Evolutionary conservation across 1,284 basidiomycete species (phyloP).

Genomic region (Amylostereum chailletii): DNA sequence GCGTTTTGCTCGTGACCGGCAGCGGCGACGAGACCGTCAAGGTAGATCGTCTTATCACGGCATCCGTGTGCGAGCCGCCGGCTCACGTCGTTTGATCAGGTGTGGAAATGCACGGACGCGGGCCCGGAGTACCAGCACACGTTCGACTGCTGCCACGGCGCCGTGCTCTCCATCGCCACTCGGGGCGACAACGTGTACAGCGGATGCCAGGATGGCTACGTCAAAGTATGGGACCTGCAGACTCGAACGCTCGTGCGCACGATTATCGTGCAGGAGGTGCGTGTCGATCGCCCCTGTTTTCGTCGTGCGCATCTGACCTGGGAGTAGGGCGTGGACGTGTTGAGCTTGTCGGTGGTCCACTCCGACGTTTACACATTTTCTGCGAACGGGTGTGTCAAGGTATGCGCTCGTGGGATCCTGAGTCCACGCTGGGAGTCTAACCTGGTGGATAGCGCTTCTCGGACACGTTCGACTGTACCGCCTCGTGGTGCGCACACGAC

Average conservation of each 20-base stretch:
- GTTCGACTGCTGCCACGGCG: slow-evolving; percentile 58
- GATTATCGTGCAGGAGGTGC: slow-evolving; percentile 77
- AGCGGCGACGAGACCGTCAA: slow-evolving; percentile 88
- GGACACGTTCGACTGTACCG: slow-evolving; percentile 74
- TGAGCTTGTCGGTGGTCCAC: slow-evolving; percentile 69
- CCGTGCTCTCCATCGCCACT: slow-evolving; percentile 73
- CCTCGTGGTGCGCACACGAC: slow-evolving; percentile 73
- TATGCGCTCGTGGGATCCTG: slow-evolving; percentile 17
- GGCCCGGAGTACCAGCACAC: slow-evolving; percentile 46
- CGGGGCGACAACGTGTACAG: slow-evolving; percentile 81
- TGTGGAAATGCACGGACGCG: slow-evolving; percentile 62
- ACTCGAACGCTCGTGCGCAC: slow-evolving; percentile 81
- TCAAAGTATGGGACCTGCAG: slow-evolving; percentile 88
- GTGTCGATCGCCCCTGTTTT: slow-evolving; percentile 7
- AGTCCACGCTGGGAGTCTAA: slow-evolving; percentile 3
- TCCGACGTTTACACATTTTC: slow-evolving; percentile 79
- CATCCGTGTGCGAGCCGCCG: slow-evolving; percentile 84
- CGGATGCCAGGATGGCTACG: slow-evolving; percentile 89
- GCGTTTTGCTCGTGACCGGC: slow-evolving; percentile 66
- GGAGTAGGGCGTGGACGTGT: slow-evolving; percentile 60
- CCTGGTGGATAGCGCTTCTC: slow-evolving; percentile 56
- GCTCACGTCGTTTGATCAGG: slow-evolving; percentile 41
- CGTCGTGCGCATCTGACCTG: neutral
- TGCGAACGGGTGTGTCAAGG: slow-evolving; percentile 76
- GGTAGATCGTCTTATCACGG: slow-evolving; percentile 37